These are phyloP conservation scores for Porcisia hertigi DNA, from an alignment of 208 protist species.

Conservation along the genomic window DNA sequence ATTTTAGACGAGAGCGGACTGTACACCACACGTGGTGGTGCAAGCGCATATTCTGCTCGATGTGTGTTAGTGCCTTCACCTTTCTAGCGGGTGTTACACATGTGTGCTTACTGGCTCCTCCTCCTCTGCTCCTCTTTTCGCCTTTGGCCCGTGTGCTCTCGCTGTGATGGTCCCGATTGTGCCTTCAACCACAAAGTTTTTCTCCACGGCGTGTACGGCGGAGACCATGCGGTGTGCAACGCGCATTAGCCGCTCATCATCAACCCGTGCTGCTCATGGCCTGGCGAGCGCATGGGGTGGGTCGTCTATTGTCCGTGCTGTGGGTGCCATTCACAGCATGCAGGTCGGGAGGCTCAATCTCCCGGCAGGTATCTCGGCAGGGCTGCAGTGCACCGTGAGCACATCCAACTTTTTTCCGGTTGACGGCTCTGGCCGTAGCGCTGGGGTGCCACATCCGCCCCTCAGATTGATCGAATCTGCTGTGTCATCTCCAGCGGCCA, in stretches of 20 bases:
- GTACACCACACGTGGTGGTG: too few species aligned
- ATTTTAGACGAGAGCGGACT: too few species aligned
- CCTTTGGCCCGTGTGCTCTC: neutral
- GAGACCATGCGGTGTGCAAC: constrained; percentile 2
- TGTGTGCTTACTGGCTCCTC: neutral
- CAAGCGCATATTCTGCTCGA: too few species aligned
- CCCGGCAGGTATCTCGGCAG: neutral
- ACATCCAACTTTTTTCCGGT: constrained; percentile 7
- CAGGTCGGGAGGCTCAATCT: neutral
- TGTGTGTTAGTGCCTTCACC: too few species aligned
- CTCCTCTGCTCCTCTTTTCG: too few species aligned
- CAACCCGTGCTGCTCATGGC: neutral
- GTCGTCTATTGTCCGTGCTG: neutral
- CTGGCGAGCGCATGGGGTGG: neutral
- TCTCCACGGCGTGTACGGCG: neutral
- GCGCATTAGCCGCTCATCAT: neutral
- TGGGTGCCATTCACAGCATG: neutral
- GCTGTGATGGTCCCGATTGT: neutral
- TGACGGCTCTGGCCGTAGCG: too few species aligned
- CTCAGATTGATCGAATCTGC: too few species aligned
- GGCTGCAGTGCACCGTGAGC: constrained; percentile 1
- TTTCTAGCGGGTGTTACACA: neutral
- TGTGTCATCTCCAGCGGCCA: too few species aligned
- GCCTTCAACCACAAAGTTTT: neutral
- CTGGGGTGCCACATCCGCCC: neutral